phyloP scores from a whole-genome alignment of 1,139 yeast species.

The Hansenula sp. region DNA sequence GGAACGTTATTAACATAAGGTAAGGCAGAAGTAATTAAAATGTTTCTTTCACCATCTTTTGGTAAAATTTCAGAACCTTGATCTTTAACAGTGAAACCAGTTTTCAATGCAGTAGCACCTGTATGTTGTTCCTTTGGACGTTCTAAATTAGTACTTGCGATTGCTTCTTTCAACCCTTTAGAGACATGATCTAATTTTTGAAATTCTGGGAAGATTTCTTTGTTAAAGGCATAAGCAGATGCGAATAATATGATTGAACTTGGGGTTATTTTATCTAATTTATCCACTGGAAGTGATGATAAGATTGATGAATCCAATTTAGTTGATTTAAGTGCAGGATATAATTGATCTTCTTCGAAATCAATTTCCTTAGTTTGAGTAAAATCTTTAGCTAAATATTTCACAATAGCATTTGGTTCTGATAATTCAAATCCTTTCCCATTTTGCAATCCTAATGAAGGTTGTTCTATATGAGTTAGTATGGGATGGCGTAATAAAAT shows the following conservation, averaged over 20 bases:
- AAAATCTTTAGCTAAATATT: conserved; percentile 54
- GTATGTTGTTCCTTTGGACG: conserved; percentile 45
- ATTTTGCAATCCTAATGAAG: conserved; percentile 31
- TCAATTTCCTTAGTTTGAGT: conserved; percentile 32
- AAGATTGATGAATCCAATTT: conserved; percentile 17
- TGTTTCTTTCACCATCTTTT: conserved; percentile 65
- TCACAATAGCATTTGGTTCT: conserved; percentile 82
- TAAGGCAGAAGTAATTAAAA: conserved; percentile 89
- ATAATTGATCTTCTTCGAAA: conserved; percentile 30
- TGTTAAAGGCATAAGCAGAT: conserved; percentile 28
- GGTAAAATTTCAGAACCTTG: conserved; percentile 46
- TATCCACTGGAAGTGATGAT: conserved; percentile 19
- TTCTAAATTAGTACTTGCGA: conserved; percentile 26
- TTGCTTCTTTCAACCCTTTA: conserved; percentile 34
- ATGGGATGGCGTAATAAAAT: no score
- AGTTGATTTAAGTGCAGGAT: conserved; percentile 19
- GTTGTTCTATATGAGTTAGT: conserved; percentile 34
- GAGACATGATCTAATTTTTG: conserved; percentile 36
- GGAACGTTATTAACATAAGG: conserved; percentile 99
- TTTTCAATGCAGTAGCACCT: conserved; percentile 46
- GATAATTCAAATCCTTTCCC: conserved; percentile 45
- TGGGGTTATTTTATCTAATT: conserved; percentile 23
- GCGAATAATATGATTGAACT: conserved; percentile 31
- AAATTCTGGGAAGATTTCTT: conserved; percentile 23
- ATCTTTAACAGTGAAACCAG: conserved; percentile 37